These are phyloP conservation scores for Phytophthora quininea DNA, from an alignment of 352 stramenopile genomes.

Conservation along the genomic window DNA sequence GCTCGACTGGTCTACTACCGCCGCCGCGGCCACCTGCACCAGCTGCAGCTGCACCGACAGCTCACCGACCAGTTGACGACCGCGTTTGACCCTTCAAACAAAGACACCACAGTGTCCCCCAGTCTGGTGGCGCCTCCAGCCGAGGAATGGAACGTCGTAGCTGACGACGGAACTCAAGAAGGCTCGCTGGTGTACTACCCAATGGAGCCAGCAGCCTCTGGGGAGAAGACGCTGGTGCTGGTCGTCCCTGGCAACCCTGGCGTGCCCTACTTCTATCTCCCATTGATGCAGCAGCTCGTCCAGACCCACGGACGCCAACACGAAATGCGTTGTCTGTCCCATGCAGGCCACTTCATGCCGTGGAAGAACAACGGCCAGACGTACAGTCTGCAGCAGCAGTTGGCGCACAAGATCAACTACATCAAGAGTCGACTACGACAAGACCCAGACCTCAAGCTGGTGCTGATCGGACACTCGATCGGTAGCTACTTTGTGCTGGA, in stretches of 20 bases:
- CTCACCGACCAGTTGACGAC: conserved; percentile 37
- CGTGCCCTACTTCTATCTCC: conserved; percentile 67
- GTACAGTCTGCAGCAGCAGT: conserved; percentile 64
- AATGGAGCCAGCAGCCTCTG: conserved; percentile 1
- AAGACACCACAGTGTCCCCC: conserved; percentile 12
- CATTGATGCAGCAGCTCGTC: conserved; percentile 65
- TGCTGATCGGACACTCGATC: conserved; percentile 77
- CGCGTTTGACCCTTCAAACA: conserved; percentile 8
- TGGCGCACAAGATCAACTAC: conserved; percentile 63
- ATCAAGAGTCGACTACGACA: conserved; percentile 42
- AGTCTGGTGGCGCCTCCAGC: conserved; percentile 19
- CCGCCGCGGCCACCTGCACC: conserved; percentile 47
- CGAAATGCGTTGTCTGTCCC: conserved; percentile 67
- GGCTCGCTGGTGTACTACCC: conserved; percentile 59
- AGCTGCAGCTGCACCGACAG: conserved; percentile 44
- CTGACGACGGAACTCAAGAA: conserved; percentile 40
- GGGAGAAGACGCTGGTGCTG: conserved; percentile 55
- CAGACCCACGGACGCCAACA: conserved; percentile 34
- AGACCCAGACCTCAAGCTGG: conserved; percentile 51
- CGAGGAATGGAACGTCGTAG: conserved; percentile 62
- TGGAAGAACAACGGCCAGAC: conserved; percentile 60
- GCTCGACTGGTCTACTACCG: conserved; percentile 51
- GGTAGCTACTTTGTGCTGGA: conserved; percentile 61
- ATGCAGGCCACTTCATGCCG: conserved; percentile 70
- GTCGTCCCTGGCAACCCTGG: conserved; percentile 74